Conservation (phyloP, 1,284 basidiomycete species). For the Leccinum fuscescens region DNA sequence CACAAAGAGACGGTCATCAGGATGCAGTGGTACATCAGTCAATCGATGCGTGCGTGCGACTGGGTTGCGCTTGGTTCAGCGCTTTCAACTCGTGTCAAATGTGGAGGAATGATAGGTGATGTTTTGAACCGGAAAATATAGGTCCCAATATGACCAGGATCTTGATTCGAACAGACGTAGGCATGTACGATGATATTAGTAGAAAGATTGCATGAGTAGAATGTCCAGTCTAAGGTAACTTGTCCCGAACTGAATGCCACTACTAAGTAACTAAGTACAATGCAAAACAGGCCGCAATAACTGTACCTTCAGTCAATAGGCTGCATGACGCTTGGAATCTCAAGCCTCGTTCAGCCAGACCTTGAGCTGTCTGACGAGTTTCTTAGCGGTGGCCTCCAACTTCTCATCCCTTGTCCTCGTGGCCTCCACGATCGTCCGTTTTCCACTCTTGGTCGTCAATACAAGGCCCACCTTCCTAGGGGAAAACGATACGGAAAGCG, state of each 20-base stretch:
- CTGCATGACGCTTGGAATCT: background rate
- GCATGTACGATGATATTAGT: background rate
- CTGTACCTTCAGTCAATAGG: too few species aligned
- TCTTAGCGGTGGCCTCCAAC: constrained; percentile 58
- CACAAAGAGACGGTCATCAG: constrained; percentile 23
- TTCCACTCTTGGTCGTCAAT: constrained; percentile 38
- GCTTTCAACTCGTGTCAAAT: too few species aligned
- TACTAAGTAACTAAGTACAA: background rate
- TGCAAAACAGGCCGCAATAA: background rate
- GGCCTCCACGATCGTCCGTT: constrained; percentile 59
- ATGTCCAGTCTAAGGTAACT: background rate
- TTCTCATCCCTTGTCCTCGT: constrained; percentile 51
- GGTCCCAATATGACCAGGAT: background rate
- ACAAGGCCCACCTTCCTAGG: constrained; percentile 57
- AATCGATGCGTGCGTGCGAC: too few species aligned
- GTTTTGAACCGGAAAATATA: background rate
- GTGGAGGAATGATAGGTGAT: too few species aligned
- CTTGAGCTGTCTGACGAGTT: constrained; percentile 43
- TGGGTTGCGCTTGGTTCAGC: too few species aligned
- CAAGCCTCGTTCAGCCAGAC: constrained; percentile 24
- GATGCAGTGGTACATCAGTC: constrained; percentile 19
- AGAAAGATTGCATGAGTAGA: background rate
- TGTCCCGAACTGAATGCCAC: background rate
- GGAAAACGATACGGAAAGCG: constrained; percentile 56
- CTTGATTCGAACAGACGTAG: background rate